Base-by-base conservation (phyloP, 352 stramenopile species). In the Phytophthora constricta region DNA sequence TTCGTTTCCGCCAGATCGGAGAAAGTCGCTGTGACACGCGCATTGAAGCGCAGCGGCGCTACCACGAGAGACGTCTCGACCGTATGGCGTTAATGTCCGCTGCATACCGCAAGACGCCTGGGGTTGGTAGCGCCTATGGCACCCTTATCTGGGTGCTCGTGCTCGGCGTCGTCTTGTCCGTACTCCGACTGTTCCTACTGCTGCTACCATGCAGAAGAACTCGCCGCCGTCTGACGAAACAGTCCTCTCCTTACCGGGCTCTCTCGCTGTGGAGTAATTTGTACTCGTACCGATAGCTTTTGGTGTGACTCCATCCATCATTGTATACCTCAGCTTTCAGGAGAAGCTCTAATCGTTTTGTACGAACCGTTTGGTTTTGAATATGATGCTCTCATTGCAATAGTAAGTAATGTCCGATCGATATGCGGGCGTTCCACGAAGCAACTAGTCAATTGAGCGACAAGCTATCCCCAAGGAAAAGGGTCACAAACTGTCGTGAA, bases 1-100 rank as follows among this genome's bases (percentile, higher is more conserved):
- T 57, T 26, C 58, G 34, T 0, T n/a, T 65, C 7, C 17, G 8
- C 5, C 45, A 58, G 3, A 58, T 65, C 25, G 47, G 58, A 4
- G 26, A 53, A 16, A 53, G 19, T 57, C 31, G 31, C 7, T 13
- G 31, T 39, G 31, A 39, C 31, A 39, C 7, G 7, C 31, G 31
- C 31, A 39, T 39, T 13, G 31, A 39, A 13, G 13, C 31, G 31
- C 31, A 39, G 31, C 31, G 13, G 31, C 13, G 31, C 31, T 39
- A 39, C 31, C 31, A 13, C 13, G 31, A 39, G 31, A 39, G 31
- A 39, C 31, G 31, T 39, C 31, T 7, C 31, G 31, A 39, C 13
- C 31, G 31, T 13, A 39, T 39, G 31, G 13, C 7, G 13, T 39
- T 13, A 39, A 39, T 39, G 31, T 39, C 13, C 13, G 31, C 31